Percentiles rank a stretch among this genome's conserved stretches.
These are phyloP conservation scores for Croton setiger DNA, from an alignment of 441 rosid species.

Conservation along the genomic window DNA sequence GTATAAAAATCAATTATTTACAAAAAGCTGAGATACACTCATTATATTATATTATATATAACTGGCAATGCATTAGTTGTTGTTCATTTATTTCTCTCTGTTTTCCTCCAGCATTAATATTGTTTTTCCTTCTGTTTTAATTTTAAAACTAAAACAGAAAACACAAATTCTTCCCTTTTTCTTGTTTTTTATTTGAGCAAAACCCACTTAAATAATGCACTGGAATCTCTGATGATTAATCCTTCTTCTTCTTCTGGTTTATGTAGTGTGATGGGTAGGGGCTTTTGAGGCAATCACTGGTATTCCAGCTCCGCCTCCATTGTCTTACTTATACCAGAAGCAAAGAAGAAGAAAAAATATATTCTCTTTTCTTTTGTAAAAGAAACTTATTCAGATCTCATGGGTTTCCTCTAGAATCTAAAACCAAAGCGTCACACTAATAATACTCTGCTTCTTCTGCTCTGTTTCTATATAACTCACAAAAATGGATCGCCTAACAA, in stretches of 20 bases:
- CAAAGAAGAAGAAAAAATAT: constrained; percentile 16
- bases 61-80: too few species aligned
- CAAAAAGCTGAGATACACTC: too few species aligned
- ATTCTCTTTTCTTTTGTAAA: constrained; percentile 17
- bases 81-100: too few species aligned
- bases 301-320: constrained; percentile 30
- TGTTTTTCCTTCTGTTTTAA: too few species aligned
- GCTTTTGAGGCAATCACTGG: constrained; percentile 21
- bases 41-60: too few species aligned
- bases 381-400: constrained; percentile 33
- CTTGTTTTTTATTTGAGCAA: not conserved
- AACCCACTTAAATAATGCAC: constrained; percentile 18
- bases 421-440: too few species aligned
- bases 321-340: constrained; percentile 31
- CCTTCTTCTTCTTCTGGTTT: not conserved
- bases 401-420: constrained; percentile 7
- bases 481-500: constrained; percentile 52
- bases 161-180: constrained; percentile 6
- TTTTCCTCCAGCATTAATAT: too few species aligned
- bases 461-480: not conserved
- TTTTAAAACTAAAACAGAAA: not conserved
- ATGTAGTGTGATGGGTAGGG: not conserved
- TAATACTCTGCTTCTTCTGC: not conserved
- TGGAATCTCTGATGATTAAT: constrained; percentile 21
- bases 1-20: too few species aligned